phyloP scores from a whole-genome alignment of 495 filamentous ascomycete genomes.

The Penicillium paradoxum region DNA sequence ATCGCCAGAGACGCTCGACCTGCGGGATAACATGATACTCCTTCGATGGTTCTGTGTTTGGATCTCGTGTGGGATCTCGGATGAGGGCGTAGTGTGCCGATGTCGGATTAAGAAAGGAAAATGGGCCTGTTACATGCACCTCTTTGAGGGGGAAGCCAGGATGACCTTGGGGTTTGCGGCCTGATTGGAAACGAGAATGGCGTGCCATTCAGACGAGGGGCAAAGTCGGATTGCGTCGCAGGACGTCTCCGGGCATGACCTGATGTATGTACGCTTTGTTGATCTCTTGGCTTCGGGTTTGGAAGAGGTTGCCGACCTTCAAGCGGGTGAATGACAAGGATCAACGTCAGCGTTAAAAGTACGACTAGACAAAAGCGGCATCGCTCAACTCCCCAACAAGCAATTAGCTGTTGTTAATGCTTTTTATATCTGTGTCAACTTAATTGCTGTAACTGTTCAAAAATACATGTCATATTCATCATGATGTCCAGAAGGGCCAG shows the following conservation, averaged over 20 bases:
- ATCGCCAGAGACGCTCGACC: constrained; percentile 50
- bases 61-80: not conserved
- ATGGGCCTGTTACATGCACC: constrained; percentile 18
- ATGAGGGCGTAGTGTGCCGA: constrained; percentile 12
- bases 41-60: not conserved
- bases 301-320: no score
- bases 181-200: constrained; percentile 16
- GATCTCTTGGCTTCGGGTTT: no score
- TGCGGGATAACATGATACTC: constrained; percentile 5
- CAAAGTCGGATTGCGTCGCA: not conserved
- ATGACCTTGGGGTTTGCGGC: constrained; percentile 15
- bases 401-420: not conserved
- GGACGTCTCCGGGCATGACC: not conserved
- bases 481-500: not conserved
- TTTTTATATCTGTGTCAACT: not conserved
- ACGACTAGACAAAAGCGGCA: not conserved
- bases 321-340: no score
- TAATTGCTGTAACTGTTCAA: not conserved
- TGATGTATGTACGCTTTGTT: not conserved
- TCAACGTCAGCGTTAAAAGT: no score
- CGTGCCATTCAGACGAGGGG: constrained; percentile 11
- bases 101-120: constrained; percentile 23
- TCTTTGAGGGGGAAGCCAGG: constrained; percentile 7
- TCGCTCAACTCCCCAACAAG: not conserved
- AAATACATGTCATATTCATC: not conserved